A percentile compares a stretch with the other conserved stretches of the same genome.
phyloP scores from a whole-genome alignment of 129 eudicot species.

The Tagetes erecta region DNA sequence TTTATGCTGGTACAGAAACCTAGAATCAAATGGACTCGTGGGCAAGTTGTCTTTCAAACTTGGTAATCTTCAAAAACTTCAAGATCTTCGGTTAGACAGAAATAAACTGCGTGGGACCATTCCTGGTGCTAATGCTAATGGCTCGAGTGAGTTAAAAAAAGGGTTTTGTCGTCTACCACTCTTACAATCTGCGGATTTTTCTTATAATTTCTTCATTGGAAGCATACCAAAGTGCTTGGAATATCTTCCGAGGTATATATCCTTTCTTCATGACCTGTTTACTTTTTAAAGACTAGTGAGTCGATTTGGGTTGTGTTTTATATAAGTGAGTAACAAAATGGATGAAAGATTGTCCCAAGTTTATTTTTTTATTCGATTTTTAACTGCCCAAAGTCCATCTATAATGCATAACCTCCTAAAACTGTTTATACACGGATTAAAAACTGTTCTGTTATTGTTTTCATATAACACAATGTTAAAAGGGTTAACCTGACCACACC shows the following conservation, averaged over 20 bases:
- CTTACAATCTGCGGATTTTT: conserved; percentile 68
- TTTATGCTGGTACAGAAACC: conserved; percentile 52
- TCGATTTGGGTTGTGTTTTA: not conserved
- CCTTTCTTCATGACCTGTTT: not conserved
- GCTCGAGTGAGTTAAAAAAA: conserved; percentile 38
- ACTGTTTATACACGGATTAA: not conserved
- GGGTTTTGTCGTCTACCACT: conserved; percentile 78
- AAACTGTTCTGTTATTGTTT: not conserved
- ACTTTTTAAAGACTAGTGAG: not conserved
- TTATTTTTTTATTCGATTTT: no score
- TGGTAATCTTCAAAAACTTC: conserved; percentile 62
- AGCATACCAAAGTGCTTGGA: conserved; percentile 79
- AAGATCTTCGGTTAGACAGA: conserved; percentile 83
- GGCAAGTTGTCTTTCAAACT: conserved; percentile 74
- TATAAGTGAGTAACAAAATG: not conserved
- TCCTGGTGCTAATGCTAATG: conserved; percentile 36
- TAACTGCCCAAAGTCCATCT: no score
- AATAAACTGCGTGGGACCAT: conserved; percentile 70
- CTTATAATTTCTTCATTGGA: conserved; percentile 76
- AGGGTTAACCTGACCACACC: not conserved
- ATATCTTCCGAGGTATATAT: conserved; percentile 63
- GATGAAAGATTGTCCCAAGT: not conserved
- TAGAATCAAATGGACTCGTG: conserved; percentile 79
- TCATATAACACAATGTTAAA: not conserved
- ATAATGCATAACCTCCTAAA: no score